These are phyloP conservation scores for Trichoderma sp. DNA, from an alignment of 2,329 filamentous ascomycete genomes.

Conservation along the genomic window DNA sequence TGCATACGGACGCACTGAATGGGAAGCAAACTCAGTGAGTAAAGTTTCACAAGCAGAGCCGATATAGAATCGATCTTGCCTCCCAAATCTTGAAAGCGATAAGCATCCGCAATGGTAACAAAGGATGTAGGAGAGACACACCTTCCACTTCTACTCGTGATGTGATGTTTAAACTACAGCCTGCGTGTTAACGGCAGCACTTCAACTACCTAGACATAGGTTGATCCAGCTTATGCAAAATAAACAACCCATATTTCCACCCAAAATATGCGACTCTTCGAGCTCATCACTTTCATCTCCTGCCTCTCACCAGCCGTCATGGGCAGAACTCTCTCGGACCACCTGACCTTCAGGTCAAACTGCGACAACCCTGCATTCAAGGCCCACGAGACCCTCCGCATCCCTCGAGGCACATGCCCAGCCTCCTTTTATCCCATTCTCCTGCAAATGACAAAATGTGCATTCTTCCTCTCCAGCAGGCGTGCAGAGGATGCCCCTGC, in stretches of 20 bases:
- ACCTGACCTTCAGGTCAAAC: accelerated
- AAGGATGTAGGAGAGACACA: background rate
- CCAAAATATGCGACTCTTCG: too few species aligned
- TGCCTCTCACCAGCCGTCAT: background rate
- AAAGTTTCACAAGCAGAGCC: background rate
- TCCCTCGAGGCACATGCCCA: background rate
- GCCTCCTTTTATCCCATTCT: background rate
- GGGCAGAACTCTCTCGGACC: background rate
- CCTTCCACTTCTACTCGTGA: background rate
- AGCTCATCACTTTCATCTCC: background rate
- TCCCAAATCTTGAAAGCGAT: background rate
- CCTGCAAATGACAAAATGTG: background rate
- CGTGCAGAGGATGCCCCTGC: background rate
- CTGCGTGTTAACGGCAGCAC: background rate
- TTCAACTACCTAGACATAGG: too few species aligned
- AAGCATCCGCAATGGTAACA: too few species aligned
- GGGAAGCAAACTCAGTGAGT: background rate
- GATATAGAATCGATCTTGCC: background rate
- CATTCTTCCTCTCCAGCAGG: background rate
- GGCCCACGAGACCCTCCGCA: background rate
- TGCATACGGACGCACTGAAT: background rate
- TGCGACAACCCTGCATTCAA: background rate
- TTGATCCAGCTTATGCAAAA: background rate
- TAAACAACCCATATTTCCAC: too few species aligned
- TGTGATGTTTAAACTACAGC: too few species aligned